These are phyloP conservation scores for Leccinum pellstonianum DNA, from an alignment of 768 basidiomycete species.

Conservation along the genomic window DNA sequence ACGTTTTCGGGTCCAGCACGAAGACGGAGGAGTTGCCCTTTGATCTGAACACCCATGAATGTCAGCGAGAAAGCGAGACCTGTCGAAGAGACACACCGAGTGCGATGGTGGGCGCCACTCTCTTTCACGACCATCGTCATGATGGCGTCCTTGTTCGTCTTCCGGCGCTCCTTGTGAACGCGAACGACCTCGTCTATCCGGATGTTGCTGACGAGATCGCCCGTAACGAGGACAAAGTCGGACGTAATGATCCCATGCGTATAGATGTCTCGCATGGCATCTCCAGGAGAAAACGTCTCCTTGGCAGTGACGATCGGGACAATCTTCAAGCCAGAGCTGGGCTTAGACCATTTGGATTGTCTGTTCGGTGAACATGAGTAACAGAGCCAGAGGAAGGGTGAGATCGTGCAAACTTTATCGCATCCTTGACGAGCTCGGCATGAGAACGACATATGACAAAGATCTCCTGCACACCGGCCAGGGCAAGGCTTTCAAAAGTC, in stretches of 20 bases:
- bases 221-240: constrained; percentile 90
- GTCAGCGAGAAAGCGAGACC: neutral
- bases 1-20: constrained; percentile 71
- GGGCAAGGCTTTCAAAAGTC: constrained; percentile 92
- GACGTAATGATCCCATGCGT: constrained; percentile 84
- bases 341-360: constrained; percentile 82
- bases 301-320: constrained; percentile 83
- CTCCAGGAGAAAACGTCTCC: constrained; percentile 84
- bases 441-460: constrained; percentile 94
- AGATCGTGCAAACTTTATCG: constrained; percentile 63
- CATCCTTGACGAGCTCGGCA: constrained; percentile 79
- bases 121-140: constrained; percentile 96
- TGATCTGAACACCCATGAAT: constrained; percentile 43
- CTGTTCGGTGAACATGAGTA: constrained; percentile 37
- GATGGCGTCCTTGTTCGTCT: constrained; percentile 87
- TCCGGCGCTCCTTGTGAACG: constrained; percentile 83
- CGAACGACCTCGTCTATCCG: constrained; percentile 87
- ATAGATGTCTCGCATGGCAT: constrained; percentile 93
- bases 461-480: constrained; percentile 95
- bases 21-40: constrained; percentile 75
- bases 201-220: constrained; percentile 92
- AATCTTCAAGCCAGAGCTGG: constrained; percentile 77
- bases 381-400: constrained; percentile 11
- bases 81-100: constrained; percentile 49
- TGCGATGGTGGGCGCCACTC: constrained; percentile 67